Conservation (phyloP, 2,329 filamentous ascomycete genomes). For the Penicillium sp. region DNA sequence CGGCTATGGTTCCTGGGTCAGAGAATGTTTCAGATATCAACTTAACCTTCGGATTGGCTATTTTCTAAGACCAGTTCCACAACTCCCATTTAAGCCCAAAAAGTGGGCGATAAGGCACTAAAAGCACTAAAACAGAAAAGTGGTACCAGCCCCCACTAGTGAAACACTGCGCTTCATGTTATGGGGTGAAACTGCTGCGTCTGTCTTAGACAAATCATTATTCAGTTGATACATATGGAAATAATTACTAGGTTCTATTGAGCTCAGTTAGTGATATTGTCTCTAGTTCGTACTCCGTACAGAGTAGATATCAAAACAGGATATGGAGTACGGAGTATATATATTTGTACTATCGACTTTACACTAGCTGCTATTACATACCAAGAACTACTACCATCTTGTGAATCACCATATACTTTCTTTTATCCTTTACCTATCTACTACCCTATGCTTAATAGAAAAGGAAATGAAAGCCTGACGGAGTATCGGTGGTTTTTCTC, state of each 20-base stretch:
- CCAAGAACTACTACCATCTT: no score
- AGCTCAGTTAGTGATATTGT: no score
- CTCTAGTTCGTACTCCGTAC: no score
- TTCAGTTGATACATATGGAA: background rate
- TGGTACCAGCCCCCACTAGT: constrained; percentile 6
- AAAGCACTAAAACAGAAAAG: background rate
- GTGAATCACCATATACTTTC: no score
- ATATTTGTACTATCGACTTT: no score
- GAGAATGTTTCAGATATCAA: no score
- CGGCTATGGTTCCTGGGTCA: background rate
- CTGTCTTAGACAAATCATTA: background rate
- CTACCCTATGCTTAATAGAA: no score
- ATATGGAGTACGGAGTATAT: no score
- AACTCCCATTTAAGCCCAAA: background rate
- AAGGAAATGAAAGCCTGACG: no score
- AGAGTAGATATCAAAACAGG: no score
- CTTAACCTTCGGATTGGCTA: background rate
- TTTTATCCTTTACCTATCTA: background rate
- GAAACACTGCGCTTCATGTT: constrained; percentile 9
- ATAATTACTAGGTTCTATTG: background rate
- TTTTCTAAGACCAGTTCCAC: background rate
- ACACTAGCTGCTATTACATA: no score
- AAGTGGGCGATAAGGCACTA: background rate
- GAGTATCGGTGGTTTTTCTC: background rate
- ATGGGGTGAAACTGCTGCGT: background rate